phyloP scores from a whole-genome alignment of 1,139 yeast genomes.

The Meyerozyma carpophila region DNA sequence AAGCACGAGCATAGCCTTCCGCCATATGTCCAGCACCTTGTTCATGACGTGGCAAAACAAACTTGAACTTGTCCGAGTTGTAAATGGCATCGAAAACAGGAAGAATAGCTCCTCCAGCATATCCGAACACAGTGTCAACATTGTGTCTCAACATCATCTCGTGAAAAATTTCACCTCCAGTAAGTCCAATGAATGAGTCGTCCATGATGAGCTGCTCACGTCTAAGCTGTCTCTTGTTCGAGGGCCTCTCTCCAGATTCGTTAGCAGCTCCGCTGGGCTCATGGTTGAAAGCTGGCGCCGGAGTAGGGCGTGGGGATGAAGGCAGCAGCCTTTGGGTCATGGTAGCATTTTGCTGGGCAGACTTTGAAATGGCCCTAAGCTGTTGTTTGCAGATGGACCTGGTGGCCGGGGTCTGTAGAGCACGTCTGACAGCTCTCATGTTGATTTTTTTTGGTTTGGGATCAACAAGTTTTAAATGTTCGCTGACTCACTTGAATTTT shows the following conservation, averaged over 20 bases:
- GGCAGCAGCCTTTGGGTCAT: slow-evolving; percentile 11
- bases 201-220: slow-evolving; percentile 43
- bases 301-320: slow-evolving; percentile 23
- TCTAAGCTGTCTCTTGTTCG: slow-evolving; percentile 4
- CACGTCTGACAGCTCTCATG: not conserved
- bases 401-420: slow-evolving; percentile 4
- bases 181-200: slow-evolving; percentile 84
- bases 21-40: slow-evolving; percentile 99
- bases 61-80: slow-evolving; percentile 82
- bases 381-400: slow-evolving; percentile 10
- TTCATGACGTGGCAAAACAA: slow-evolving; percentile 93
- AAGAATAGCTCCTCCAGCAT: slow-evolving; percentile 97
- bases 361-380: slow-evolving; percentile 28
- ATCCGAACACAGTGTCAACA: slow-evolving; percentile 91
- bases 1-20: slow-evolving; percentile 94
- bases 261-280: slow-evolving; percentile 10
- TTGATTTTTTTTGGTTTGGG: not conserved
- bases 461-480: not conserved
- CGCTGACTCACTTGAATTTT: not conserved
- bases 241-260: slow-evolving; percentile 5
- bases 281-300: slow-evolving; percentile 36
- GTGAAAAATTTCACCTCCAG: slow-evolving; percentile 97
- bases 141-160: slow-evolving; percentile 97
- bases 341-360: slow-evolving; percentile 31
- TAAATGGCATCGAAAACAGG: slow-evolving; percentile 97